phyloP scores from a whole-genome alignment of 2,329 filamentous ascomycete genomes.

The Colletotrichum noveboracense region DNA sequence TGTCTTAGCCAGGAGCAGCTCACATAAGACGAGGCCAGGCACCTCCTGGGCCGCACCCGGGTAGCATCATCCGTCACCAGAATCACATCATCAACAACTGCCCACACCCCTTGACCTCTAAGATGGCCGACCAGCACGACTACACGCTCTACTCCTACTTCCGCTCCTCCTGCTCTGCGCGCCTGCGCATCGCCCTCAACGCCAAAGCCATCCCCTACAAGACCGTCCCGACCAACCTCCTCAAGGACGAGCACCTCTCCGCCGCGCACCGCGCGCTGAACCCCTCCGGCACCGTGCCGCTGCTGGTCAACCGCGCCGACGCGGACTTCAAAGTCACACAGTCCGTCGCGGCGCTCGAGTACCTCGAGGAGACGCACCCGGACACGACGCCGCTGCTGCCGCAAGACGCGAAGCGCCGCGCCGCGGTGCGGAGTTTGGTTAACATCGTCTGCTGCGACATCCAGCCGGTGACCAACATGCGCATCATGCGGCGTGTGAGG shows the following conservation, averaged over 20 bases:
- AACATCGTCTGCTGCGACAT: constrained; percentile 61
- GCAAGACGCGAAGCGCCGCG: constrained; percentile 45
- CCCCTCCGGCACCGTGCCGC: constrained; percentile 59
- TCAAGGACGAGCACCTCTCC: constrained; percentile 56
- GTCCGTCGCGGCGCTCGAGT: constrained; percentile 66
- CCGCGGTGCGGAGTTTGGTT: constrained; percentile 57
- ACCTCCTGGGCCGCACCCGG: background rate
- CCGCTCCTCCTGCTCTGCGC: constrained; percentile 66
- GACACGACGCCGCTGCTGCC: constrained; percentile 50
- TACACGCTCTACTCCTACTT: constrained; percentile 64
- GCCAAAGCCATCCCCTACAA: constrained; percentile 58
- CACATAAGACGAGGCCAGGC: background rate
- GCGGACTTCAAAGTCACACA: constrained; percentile 53
- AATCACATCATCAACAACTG: background rate
- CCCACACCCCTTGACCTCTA: background rate
- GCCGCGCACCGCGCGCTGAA: constrained; percentile 52
- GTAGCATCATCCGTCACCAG: background rate
- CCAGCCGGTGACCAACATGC: constrained; percentile 65
- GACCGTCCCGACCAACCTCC: constrained; percentile 55
- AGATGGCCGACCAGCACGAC: constrained; percentile 7
- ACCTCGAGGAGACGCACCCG: constrained; percentile 61
- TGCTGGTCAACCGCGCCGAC: constrained; percentile 46
- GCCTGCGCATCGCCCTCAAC: constrained; percentile 64
- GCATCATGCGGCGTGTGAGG: constrained; percentile 54
- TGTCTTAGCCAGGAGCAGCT: background rate